phyloP scores from a whole-genome alignment of 768 basidiomycete species.

The Leccinellum rugosiceps region DNA sequence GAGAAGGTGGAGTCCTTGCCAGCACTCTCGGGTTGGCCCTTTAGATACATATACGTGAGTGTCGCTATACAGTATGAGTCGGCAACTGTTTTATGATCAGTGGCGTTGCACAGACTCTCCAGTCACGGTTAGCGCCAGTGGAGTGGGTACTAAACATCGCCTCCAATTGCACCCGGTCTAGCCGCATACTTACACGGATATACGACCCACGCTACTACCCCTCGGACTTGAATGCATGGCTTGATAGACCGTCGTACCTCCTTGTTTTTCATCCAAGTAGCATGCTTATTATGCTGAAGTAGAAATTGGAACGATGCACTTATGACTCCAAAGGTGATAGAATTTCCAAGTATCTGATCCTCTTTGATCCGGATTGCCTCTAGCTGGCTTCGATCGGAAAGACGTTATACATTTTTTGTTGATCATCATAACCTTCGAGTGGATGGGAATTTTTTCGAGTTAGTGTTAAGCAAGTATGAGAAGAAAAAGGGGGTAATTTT shows the following conservation, averaged over 20 bases:
- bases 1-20: too few species aligned
- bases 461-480: too few species aligned
- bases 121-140: background rate
- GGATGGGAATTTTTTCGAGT: background rate
- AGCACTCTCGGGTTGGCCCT: too few species aligned
- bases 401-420: background rate
- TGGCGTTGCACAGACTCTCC: background rate
- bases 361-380: background rate
- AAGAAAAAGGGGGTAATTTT: background rate
- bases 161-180: background rate
- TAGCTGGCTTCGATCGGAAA: background rate
- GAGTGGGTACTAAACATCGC: background rate
- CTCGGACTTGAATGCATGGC: background rate
- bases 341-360: background rate
- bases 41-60: too few species aligned
- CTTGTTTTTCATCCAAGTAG: background rate
- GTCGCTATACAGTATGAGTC: too few species aligned
- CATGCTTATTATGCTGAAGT: background rate
- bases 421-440: background rate
- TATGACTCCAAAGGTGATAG: background rate
- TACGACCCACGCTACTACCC: background rate
- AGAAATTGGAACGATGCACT: background rate
- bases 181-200: background rate
- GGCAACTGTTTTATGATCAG: too few species aligned
- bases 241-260: background rate